These are phyloP conservation scores for Sphagnum tenellum DNA, from an alignment of 225 moss, liverwort and hornwort species.

Conservation along the genomic window DNA sequence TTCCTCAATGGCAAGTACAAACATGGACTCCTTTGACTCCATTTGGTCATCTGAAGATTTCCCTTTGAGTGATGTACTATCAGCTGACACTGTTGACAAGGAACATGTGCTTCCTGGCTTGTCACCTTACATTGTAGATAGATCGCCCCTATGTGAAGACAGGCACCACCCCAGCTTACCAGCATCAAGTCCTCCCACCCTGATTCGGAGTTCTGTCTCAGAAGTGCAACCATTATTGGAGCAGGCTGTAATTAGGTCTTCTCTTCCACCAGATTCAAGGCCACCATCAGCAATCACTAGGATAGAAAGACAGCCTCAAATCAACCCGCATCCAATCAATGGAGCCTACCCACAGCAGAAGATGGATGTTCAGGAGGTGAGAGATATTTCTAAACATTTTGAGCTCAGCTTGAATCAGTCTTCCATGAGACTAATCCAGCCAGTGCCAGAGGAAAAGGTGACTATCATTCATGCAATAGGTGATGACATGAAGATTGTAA, in stretches of 20 bases:
- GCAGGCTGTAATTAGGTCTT: slow-evolving; percentile 17
- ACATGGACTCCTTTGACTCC: slow-evolving; percentile 36
- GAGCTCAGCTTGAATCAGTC: too few relatives aligned
- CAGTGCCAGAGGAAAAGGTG: slow-evolving; percentile 19
- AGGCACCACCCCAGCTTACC: slow-evolving; percentile 22
- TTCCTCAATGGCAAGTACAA: slow-evolving; percentile 37
- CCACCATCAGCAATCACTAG: slow-evolving; percentile 18
- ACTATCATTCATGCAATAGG: slow-evolving; percentile 2
- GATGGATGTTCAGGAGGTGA: too few relatives aligned
- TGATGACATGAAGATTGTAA: slow-evolving; percentile 18
- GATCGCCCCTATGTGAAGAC: slow-evolving; percentile 20
- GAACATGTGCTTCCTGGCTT: slow-evolving; percentile 19
- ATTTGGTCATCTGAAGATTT: slow-evolving; percentile 29
- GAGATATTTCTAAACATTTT: too few relatives aligned
- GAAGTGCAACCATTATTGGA: slow-evolving; percentile 28
- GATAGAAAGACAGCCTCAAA: slow-evolving; percentile 11
- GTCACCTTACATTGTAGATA: slow-evolving; percentile 16
- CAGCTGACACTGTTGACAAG: slow-evolving; percentile 32
- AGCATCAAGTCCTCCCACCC: slow-evolving; percentile 18
- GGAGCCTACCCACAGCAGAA: slow-evolving; percentile 7
- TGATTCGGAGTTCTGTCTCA: slow-evolving; percentile 12
- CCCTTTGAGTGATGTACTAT: slow-evolving; percentile 30
- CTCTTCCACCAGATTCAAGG: slow-evolving; percentile 12
- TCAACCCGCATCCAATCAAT: slow-evolving; percentile 7
- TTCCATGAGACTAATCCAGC: too few relatives aligned